phyloP scores from a whole-genome alignment of 306 rosid species.

The Cucurbita ficifolia region DNA sequence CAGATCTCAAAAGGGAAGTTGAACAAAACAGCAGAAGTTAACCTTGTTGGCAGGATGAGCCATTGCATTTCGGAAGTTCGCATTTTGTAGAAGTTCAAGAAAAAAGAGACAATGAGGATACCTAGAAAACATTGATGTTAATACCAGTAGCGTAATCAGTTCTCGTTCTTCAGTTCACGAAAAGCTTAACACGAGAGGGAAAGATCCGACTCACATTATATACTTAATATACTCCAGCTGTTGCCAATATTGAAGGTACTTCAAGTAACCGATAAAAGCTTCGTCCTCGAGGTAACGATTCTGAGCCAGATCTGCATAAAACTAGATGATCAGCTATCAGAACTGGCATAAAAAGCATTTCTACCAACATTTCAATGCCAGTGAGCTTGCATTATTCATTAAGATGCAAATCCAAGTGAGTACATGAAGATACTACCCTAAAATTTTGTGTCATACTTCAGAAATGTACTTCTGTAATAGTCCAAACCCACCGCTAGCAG shows the following conservation, averaged over 20 bases:
- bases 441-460: neutral
- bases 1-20: neutral
- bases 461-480: neutral
- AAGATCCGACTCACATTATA: conserved; percentile 54
- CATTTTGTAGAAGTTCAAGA: conserved; percentile 88
- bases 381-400: neutral
- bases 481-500: too few species aligned
- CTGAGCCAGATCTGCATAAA: conserved; percentile 70
- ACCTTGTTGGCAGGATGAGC: conserved; percentile 95
- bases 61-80: conserved; percentile 86
- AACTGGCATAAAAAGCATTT: neutral
- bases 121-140: conserved; percentile 29
- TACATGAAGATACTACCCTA: neutral
- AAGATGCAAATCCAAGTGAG: neutral
- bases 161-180: neutral
- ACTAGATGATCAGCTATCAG: conserved; percentile 6
- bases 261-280: conserved; percentile 88
- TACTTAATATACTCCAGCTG: conserved; percentile 71
- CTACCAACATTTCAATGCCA: neutral
- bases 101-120: conserved; percentile 90
- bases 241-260: conserved; percentile 93
- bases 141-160: neutral
- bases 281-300: conserved; percentile 93
- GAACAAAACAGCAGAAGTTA: neutral
- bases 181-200: neutral